Percentiles rank a stretch among this genome's conserved stretches.
Evolutionary conservation across 1,284 basidiomycete genomes (phyloP).

Genomic region (Heterobasidion occidentale): DNA sequence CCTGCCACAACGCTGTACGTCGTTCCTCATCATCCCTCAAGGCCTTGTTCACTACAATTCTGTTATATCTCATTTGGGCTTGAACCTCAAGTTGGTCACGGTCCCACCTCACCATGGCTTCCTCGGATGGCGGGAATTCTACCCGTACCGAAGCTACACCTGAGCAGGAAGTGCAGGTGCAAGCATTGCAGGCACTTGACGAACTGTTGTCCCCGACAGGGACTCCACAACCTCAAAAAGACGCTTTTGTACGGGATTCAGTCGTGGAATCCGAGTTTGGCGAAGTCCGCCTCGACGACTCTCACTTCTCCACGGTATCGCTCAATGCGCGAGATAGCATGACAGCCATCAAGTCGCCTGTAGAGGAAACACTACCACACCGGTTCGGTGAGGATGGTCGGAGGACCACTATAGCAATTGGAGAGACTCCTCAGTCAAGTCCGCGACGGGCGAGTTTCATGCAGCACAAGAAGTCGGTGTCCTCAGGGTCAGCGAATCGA

Average conservation of each 20-base stretch:
- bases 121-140: background rate
- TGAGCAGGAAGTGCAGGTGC: background rate
- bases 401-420: constrained; percentile 7
- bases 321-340: constrained; percentile 31
- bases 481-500: too few relatives aligned
- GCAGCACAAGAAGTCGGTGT: constrained; percentile 31
- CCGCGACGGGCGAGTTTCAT: background rate
- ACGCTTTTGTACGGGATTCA: constrained; percentile 6
- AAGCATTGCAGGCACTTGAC: constrained; percentile 4
- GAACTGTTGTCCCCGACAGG: constrained; percentile 10
- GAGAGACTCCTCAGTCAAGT: background rate
- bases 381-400: constrained; percentile 19
- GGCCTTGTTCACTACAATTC: background rate
- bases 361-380: constrained; percentile 1
- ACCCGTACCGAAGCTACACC: background rate
- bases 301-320: constrained; percentile 46
- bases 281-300: constrained; percentile 35
- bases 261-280: constrained; percentile 12
- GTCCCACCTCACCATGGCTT: background rate
- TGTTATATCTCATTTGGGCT: background rate
- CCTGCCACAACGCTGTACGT: background rate
- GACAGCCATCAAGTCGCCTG: constrained; percentile 11
- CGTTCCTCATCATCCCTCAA: background rate
- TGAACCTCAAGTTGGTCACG: background rate
- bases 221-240: background rate